Evolutionary conservation across 1,139 yeast species (phyloP), one percentile per base, ranked within the genome.

Genomic region (Pichia sorboxylosa): DNA sequence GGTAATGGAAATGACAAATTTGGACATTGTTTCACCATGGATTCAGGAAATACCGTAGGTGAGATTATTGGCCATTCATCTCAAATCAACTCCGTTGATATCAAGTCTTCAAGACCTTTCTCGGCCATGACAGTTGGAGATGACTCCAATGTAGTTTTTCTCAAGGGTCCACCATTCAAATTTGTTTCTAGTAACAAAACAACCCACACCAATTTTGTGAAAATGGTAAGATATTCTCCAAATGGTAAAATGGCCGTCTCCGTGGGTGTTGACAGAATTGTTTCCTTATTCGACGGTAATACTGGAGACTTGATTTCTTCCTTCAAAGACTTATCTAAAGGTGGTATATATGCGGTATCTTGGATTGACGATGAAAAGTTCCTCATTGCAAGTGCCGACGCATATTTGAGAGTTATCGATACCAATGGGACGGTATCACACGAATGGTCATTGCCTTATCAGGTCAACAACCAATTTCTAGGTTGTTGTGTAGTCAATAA

Each of bases 21-120:
- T 50, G 98, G 97, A 4, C 95, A 82, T 47, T 87, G 94, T 41
- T 84, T 90, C 51, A 73, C 94, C 6, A 81, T 82, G 69, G 99
- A 90, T 52, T 69, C 94, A 1, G 98, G 98, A 36, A 90, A 90
- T 56, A 73, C 95, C 9, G 77, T 90, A 29, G 99, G 98, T 34
- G 97, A 90, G 53, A 79, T 92, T 45, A 77, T 85, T 36, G 99
- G 98, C 20, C 98, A 90, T 53, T 70, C 93, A n/a, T 75, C 81
- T 26, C 70, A 73, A 26, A 73, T 87, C 51, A 84, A 81, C 50
- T 83, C 92, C 0, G 94, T 84, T 10, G 75, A 81, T 34, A 78
- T 90, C 44, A 79, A 80, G 49, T 83, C 87, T n/a, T 74, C 70
- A 38, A 69, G 98, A 53, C 98, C 98, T 4, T 84, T 81, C 61